Base-by-base conservation (phyloP, 2,329 filamentous ascomycete species). In the Alternaria arborescens region DNA sequence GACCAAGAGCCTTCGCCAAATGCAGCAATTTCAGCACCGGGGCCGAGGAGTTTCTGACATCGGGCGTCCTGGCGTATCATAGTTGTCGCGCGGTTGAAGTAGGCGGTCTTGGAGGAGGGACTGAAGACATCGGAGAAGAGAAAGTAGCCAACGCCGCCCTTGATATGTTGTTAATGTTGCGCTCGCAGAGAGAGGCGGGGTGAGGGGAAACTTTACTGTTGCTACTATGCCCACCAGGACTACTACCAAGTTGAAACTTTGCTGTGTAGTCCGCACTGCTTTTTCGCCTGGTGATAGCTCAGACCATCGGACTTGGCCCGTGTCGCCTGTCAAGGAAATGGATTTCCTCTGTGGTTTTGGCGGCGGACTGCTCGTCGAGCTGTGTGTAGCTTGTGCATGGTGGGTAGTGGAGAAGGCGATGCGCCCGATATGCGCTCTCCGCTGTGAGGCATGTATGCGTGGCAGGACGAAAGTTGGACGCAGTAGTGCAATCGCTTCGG, bases 61-160 rank as follows among this genome's bases (percentile, higher is more conserved):
- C 87, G 84, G 0, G 86, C 77, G 73, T 96, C 91, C 53, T 86
- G 84, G 76, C 90, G 92, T 75, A 98, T 89, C 62, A 89, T 88
- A 72, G 91, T 87, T 48, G 96, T 91, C 1, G 92, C 92, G 65
- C 91, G 89, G 81, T 96, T 97, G 84, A 97, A 97, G 76, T 95
- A 89, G 58, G 89, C 87, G 16, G 91, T 94, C 79, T 93, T 94
- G 82, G 92, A 95, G 74, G 94, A 90, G 20, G 91, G 69, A 32
- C 67, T 71, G 65, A 78, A 72, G 67, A 78, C 72, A 62, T 78
- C 75, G 62, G 67, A 64, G 70, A 77, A 78, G 60, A 78, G 70
- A 61, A 78, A 64, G 68, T 76, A 76, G 55, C 85, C 85, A 10
- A 97, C 90, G n/a, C 88, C 89, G 62, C 88, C 88, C 91, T 93